Evolutionary conservation across 1,139 yeast species (phyloP).

Genomic region (Candida sanyaensis): DNA sequence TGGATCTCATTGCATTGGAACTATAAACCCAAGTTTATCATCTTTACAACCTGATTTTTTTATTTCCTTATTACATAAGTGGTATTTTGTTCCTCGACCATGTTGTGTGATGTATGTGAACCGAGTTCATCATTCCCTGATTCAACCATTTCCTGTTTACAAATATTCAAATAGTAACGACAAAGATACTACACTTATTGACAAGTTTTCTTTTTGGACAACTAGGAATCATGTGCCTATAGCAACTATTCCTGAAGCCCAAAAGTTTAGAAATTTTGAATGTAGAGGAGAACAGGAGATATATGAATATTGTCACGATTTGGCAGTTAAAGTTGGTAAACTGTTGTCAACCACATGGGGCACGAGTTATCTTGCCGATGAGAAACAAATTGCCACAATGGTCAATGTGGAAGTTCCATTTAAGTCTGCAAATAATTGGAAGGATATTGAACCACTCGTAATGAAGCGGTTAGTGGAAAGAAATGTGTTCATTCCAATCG

Average conservation of each 20-base stretch:
- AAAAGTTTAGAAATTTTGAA: constrained; percentile 48
- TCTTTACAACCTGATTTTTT: constrained; percentile 60
- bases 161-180: constrained; percentile 21
- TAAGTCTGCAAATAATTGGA: constrained; percentile 12
- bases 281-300: constrained; percentile 68
- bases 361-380: constrained; percentile 19
- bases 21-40: constrained; percentile 39
- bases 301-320: constrained; percentile 42
- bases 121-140: constrained; percentile 45
- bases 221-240: constrained; percentile 32
- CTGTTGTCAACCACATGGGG: constrained; percentile 39
- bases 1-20: constrained; percentile 73
- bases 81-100: constrained; percentile 63
- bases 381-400: constrained; percentile 38
- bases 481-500: constrained; percentile 50
- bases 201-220: constrained; percentile 41
- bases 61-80: constrained; percentile 67
- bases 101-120: constrained; percentile 63
- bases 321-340: constrained; percentile 47
- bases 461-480: constrained; percentile 13
- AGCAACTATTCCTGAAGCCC: constrained; percentile 36
- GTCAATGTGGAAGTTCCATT: constrained; percentile 41
- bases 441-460: constrained; percentile 9
- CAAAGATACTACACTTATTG: constrained; percentile 28
- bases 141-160: constrained; percentile 64